Evolutionary conservation across 1,284 basidiomycete species (phyloP).

Genomic region (Tylopilus sp.): DNA sequence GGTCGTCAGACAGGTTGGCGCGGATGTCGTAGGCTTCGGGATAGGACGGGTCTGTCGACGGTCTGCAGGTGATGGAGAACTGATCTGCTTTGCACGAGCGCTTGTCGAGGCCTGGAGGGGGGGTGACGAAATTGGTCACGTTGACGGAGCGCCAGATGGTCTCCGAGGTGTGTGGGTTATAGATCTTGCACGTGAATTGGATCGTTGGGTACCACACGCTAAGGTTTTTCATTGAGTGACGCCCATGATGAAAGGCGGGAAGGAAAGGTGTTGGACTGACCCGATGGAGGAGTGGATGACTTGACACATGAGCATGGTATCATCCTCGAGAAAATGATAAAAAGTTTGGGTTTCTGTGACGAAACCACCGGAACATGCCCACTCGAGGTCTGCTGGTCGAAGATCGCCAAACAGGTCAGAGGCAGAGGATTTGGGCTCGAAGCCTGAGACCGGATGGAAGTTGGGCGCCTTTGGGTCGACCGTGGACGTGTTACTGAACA

Average conservation of each 20-base stretch:
- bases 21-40: slow-evolving; percentile 86
- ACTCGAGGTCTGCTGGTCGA: slow-evolving; percentile 80
- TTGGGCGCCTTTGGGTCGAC: slow-evolving; percentile 77
- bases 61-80: slow-evolving; percentile 84
- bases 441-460: slow-evolving; percentile 78
- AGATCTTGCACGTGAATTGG: slow-evolving; percentile 95
- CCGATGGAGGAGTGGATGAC: slow-evolving; percentile 97
- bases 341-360: slow-evolving; percentile 94
- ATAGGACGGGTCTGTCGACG: slow-evolving; percentile 70
- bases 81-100: slow-evolving; percentile 92
- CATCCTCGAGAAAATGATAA: slow-evolving; percentile 90
- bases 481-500: slow-evolving; percentile 42
- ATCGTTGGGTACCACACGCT: slow-evolving; percentile 95
- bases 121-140: slow-evolving; percentile 85
- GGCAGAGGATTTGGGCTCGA: slow-evolving; percentile 53
- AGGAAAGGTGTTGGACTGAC: slow-evolving; percentile 61
- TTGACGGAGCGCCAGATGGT: slow-evolving; percentile 92
- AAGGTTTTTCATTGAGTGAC: slow-evolving; percentile 15
- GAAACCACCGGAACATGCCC: slow-evolving; percentile 89
- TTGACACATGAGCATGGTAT: slow-evolving; percentile 87
- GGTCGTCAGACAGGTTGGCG: slow-evolving; percentile 83
- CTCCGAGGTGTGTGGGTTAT: slow-evolving; percentile 84
- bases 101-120: slow-evolving; percentile 83
- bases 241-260: not conserved
- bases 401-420: slow-evolving; percentile 79